These are phyloP conservation scores for Ascochyta koolunga DNA, from an alignment of 2,329 filamentous ascomycete species.

Conservation along the genomic window DNA sequence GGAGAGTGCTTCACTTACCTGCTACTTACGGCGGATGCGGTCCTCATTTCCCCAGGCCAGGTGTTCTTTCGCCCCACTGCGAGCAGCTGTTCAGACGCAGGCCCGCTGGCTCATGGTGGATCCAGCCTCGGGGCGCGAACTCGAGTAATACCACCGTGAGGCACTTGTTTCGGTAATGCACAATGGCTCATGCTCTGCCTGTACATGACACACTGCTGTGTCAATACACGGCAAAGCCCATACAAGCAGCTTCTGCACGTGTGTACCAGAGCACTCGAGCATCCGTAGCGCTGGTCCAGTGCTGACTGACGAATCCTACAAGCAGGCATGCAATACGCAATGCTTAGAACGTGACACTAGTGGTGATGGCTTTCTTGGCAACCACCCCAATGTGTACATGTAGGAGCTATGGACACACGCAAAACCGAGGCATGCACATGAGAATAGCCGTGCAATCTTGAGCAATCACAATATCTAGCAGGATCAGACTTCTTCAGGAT, in stretches of 20 bases:
- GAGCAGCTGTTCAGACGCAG: not conserved
- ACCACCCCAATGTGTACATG: too few species aligned
- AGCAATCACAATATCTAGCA: too few species aligned
- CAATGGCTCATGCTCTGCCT: not conserved
- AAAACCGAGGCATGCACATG: too few species aligned
- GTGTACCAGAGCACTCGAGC: not conserved
- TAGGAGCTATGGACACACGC: too few species aligned
- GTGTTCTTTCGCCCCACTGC: constrained; percentile 26
- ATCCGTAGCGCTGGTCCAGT: not conserved
- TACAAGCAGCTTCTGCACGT: not conserved
- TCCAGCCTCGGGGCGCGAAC: not conserved
- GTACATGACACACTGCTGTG: not conserved
- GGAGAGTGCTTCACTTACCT: constrained; percentile 10
- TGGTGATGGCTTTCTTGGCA: too few species aligned
- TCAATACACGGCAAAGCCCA: not conserved
- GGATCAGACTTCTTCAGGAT: too few species aligned
- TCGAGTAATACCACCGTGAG: constrained; percentile 1
- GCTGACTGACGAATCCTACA: too few species aligned
- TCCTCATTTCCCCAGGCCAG: constrained; percentile 29
- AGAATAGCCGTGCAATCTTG: too few species aligned
- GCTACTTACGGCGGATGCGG: constrained; percentile 1
- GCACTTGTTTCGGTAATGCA: constrained; percentile 14
- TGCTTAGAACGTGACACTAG: too few species aligned
- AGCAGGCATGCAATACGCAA: not conserved
- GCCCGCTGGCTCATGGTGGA: not conserved